Percentiles rank a stretch among this genome's conserved stretches.
phyloP scores from a whole-genome alignment of 352 stramenopile species.

The Phytophthora vignae region DNA sequence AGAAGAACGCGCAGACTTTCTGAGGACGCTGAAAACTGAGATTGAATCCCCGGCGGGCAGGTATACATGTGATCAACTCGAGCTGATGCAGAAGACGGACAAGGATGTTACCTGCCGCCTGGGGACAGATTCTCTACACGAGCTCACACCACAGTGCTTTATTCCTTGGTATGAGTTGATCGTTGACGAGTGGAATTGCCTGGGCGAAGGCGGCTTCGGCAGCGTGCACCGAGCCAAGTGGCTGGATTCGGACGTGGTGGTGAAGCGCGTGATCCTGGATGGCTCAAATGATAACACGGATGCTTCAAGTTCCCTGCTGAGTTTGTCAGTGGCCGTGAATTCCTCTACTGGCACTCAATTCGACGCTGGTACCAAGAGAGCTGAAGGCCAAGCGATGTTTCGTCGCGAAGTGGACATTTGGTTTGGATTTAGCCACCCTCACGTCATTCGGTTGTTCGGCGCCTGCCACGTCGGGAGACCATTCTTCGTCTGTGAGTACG shows the following conservation, averaged over 20 bases:
- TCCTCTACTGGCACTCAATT: no score
- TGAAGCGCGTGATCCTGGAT: neutral
- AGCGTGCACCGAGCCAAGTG: constrained; percentile 17
- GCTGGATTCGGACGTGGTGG: constrained; percentile 23
- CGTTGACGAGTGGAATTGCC: constrained; percentile 6
- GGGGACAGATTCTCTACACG: neutral
- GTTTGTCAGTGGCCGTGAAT: no score
- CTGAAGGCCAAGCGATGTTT: constrained; percentile 17
- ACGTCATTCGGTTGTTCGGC: constrained; percentile 29
- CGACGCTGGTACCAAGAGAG: neutral
- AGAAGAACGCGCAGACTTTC: neutral
- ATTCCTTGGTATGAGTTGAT: constrained; percentile 22
- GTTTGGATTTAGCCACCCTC: constrained; percentile 27
- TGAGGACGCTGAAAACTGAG: constrained; percentile 3
- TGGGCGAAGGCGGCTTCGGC: constrained; percentile 11
- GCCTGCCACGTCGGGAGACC: constrained; percentile 23
- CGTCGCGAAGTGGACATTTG: constrained; percentile 28
- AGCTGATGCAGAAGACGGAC: neutral
- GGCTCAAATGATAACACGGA: no score
- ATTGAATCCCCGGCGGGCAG: neutral
- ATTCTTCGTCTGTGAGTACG: constrained; percentile 32
- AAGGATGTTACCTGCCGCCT: no score
- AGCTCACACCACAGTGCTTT: constrained; percentile 12
- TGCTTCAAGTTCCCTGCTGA: neutral
- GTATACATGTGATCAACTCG: constrained; percentile 3